These are phyloP conservation scores for Rhizopus delemar DNA, from an alignment of 371 early-diverging fungal species.

Conservation along the genomic window DNA sequence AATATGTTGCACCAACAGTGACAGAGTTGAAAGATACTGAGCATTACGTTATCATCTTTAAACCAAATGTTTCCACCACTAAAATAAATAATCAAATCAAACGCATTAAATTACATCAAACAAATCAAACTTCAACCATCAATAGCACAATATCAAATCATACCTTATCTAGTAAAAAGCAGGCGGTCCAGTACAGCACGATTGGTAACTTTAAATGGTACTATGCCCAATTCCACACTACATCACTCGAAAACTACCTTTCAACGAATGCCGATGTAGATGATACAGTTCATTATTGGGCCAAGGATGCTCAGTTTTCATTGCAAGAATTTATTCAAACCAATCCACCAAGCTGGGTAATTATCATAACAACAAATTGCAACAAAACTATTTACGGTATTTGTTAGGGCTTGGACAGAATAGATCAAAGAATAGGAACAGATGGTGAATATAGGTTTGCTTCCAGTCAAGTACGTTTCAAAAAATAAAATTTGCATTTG, in stretches of 20 bases:
- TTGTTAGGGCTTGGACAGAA: constrained; percentile 51
- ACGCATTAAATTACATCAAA: constrained; percentile 24
- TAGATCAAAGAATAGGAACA: constrained; percentile 44
- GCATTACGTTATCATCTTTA: constrained; percentile 42
- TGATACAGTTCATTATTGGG: constrained; percentile 41
- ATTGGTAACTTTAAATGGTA: constrained; percentile 51
- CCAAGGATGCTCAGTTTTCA: constrained; percentile 39
- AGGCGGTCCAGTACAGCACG: constrained; percentile 11
- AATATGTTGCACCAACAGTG: constrained; percentile 16
- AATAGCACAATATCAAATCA: neutral
- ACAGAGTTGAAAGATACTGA: constrained; percentile 23
- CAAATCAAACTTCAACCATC: neutral
- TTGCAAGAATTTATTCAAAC: constrained; percentile 47
- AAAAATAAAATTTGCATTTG: neutral
- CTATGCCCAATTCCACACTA: constrained; percentile 31
- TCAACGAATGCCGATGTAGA: constrained; percentile 2
- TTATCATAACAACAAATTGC: neutral
- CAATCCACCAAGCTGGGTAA: constrained; percentile 51
- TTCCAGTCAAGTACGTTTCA: constrained; percentile 25
- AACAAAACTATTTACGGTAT: neutral
- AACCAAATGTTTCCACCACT: constrained; percentile 21
- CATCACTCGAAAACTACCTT: constrained; percentile 26
- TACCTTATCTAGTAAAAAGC: neutral
- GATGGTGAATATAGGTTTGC: constrained; percentile 41
- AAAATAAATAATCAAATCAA: constrained; percentile 36